Base-by-base conservation (phyloP, 306 rosid species). In the Sicyos edulis region DNA sequence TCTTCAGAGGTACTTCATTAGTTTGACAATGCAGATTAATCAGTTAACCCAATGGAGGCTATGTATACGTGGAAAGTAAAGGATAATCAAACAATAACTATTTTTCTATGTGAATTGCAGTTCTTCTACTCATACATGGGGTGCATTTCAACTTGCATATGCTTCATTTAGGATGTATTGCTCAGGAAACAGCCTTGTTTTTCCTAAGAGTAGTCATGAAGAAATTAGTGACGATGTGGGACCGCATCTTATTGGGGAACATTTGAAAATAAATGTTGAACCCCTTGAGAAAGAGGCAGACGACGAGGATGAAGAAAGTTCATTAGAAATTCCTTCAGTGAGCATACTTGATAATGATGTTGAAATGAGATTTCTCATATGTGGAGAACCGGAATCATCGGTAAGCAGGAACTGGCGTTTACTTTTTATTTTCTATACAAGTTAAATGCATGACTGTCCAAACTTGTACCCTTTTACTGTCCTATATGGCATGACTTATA, bases 111-210 rank as follows among this genome's bases (percentile, higher is more conserved):
- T 75, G 75, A 59, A 63, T 78, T 85, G 85, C 96, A 93, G 99
- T 83, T 93, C 99, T 75, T 78, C 95, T 63, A 85, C 96, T 75
- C 97, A 93, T 86, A 80, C 89, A 40, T 88, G 97, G 99, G 99
- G 91, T 73, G 99, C 99, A 81, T 93, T 91, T 86, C 96, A 87
- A 78, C 91, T 93, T 77, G 99, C 96, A n/a, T 80, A 56, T 34
- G 96, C 99, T 80, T 88, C 99, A 77, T 93, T 88, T 74, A 86
- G 89, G 81, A 76, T 93, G 58, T 83, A 87, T 73, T 93, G 97
- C 81, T 82, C 84, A 52, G 79, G 79, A 73, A 85, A 81, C 86
- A 78, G 66, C 64, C 82, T 76, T 54, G 82, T 71, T 51, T 75
- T 75, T 85, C 85, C 81, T 75, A 59, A 68, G 51, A 79, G 81